Evolutionary conservation across 257 asterid species (phyloP).

Genomic region (Echium plantagineum): DNA sequence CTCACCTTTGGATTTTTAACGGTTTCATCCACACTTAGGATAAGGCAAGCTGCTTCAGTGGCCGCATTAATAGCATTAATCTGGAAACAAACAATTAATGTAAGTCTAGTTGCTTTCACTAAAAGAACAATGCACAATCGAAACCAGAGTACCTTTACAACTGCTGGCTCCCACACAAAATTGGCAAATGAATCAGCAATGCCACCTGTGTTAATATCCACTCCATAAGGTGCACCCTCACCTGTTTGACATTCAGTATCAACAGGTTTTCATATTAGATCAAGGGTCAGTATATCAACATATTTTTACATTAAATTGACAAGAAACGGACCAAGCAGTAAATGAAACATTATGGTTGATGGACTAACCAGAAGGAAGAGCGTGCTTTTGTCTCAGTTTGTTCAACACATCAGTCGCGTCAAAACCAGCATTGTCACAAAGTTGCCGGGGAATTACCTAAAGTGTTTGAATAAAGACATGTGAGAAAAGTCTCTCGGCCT

Average conservation of each 20-base stretch:
- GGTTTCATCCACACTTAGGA: conserved; percentile 76
- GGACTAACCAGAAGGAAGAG: conserved; percentile 74
- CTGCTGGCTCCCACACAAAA: conserved; percentile 87
- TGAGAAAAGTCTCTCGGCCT: not conserved
- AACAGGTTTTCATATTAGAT: not conserved
- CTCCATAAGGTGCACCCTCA: conserved; percentile 52
- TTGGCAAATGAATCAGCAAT: conserved; percentile 68
- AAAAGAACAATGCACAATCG: not conserved
- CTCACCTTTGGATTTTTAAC: conserved; percentile 82
- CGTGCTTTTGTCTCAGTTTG: conserved; percentile 93
- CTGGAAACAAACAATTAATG: conserved; percentile 24
- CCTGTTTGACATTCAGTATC: conserved; percentile 19
- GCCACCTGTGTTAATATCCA: conserved; percentile 50
- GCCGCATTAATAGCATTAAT: conserved; percentile 89
- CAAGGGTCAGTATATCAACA: not conserved
- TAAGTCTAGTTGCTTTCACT: not conserved
- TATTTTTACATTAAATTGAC: not conserved
- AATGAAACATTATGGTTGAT: not conserved
- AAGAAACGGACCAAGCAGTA: not conserved
- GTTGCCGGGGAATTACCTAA: conserved; percentile 51
- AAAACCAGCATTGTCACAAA: conserved; percentile 69
- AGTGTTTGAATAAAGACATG: not conserved
- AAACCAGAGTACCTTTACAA: conserved; percentile 48
- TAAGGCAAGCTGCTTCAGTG: conserved; percentile 85
- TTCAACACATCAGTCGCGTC: conserved; percentile 97